Conservation (phyloP, 192 early-diverging fungal species). For the Gaertneriomyces sp. region DNA sequence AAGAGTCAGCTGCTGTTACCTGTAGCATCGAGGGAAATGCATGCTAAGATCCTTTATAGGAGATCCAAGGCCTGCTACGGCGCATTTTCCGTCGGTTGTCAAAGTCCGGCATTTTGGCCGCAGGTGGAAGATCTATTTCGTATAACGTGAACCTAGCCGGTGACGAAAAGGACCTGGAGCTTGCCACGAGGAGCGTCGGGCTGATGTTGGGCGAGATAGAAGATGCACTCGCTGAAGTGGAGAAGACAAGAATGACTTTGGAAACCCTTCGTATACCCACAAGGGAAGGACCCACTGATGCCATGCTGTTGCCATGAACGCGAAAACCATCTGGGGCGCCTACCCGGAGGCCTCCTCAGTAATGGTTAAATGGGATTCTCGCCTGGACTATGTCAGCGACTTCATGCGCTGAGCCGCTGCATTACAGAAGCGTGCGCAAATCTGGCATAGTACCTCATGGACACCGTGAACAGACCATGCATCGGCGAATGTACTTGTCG, state of each 20-base stretch:
- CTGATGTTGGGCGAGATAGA: conserved; percentile 15
- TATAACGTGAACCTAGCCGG: conserved; percentile 17
- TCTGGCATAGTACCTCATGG: too few relatives aligned
- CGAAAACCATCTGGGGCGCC: too few relatives aligned
- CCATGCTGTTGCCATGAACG: too few relatives aligned
- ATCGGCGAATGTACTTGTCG: too few relatives aligned
- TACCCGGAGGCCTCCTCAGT: too few relatives aligned
- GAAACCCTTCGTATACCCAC: too few relatives aligned
- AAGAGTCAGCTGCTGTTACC: background rate
- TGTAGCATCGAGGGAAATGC: background rate
- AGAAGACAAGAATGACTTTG: background rate
- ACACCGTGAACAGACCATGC: too few relatives aligned
- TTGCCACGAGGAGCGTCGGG: conserved; percentile 15
- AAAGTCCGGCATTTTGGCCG: conserved; percentile 12
- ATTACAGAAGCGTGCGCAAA: too few relatives aligned
- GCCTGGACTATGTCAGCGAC: too few relatives aligned
- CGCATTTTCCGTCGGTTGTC: conserved; percentile 2
- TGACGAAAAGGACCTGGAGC: conserved; percentile 29
- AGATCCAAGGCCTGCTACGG: conserved; percentile 3
- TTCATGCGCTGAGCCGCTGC: too few relatives aligned
- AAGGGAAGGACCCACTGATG: too few relatives aligned
- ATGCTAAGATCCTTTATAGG: background rate
- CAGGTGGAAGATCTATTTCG: conserved; percentile 17
- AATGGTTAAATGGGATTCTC: too few relatives aligned
- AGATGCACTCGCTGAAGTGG: background rate